phyloP scores from a whole-genome alignment of 352 stramenopile genomes.

The Phytopythium litorale region DNA sequence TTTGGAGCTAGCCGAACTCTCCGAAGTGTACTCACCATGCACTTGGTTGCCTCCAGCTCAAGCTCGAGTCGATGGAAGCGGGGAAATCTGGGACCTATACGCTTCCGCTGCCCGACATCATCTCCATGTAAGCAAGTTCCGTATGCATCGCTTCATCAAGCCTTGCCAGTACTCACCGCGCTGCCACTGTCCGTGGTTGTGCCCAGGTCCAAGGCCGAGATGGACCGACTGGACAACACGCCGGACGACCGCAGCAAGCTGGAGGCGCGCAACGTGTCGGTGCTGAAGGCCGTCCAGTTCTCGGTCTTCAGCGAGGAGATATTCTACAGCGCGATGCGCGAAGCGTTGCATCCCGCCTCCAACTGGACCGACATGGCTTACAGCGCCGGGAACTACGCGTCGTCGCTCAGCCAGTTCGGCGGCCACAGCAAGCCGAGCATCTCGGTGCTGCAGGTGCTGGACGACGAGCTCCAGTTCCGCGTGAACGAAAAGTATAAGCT shows the following conservation, averaged over 20 bases:
- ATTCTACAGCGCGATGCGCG: slow-evolving; percentile 82
- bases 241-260: slow-evolving; percentile 57
- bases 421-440: slow-evolving; percentile 41
- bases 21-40: neutral
- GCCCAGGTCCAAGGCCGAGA: slow-evolving; percentile 43
- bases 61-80: slow-evolving; percentile 31
- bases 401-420: neutral
- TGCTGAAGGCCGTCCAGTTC: slow-evolving; percentile 81
- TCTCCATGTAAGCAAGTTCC: slow-evolving; percentile 32
- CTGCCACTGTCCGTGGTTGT: neutral
- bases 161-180: neutral
- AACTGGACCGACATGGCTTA: slow-evolving; percentile 72
- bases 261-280: slow-evolving; percentile 61
- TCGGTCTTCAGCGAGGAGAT: slow-evolving; percentile 86
- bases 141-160: neutral
- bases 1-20: neutral
- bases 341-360: slow-evolving; percentile 56
- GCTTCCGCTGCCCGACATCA: slow-evolving; percentile 33
- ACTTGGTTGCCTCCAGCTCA: slow-evolving; percentile 18
- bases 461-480: slow-evolving; percentile 77
- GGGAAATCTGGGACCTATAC: slow-evolving; percentile 33
- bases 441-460: slow-evolving; percentile 72
- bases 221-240: slow-evolving; percentile 59
- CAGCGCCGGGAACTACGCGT: slow-evolving; percentile 53
- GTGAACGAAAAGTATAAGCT: slow-evolving; percentile 76